These are phyloP conservation scores for Ceratocystis alfenasii DNA, from an alignment of 2,329 filamentous ascomycete genomes.

Conservation along the genomic window DNA sequence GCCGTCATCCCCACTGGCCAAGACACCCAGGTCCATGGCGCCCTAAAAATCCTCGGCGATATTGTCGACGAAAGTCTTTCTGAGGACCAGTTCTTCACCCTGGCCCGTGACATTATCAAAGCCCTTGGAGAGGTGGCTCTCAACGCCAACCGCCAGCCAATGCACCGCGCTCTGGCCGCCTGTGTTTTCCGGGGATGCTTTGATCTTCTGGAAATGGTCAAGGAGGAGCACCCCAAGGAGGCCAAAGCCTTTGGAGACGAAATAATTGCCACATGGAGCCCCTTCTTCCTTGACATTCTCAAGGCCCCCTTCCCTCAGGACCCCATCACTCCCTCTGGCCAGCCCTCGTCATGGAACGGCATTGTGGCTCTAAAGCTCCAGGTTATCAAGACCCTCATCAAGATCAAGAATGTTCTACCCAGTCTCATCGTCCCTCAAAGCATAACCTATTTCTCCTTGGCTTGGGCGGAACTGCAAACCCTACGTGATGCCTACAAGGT, in stretches of 20 bases:
- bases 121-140: conserved; percentile 72
- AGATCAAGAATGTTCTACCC: conserved; percentile 74
- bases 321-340: conserved; percentile 33
- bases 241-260: conserved; percentile 86
- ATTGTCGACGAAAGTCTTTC: conserved; percentile 87
- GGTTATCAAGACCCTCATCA: conserved; percentile 85
- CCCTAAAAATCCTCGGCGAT: conserved; percentile 75
- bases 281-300: conserved; percentile 72
- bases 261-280: conserved; percentile 70
- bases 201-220: conserved; percentile 90
- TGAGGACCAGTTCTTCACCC: conserved; percentile 87
- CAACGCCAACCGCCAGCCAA: conserved; percentile 60
- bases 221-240: conserved; percentile 78
- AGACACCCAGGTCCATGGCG: conserved; percentile 75
- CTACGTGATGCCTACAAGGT: conserved; percentile 63
- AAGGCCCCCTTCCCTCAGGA: conserved; percentile 63
- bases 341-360: conserved; percentile 64
- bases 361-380: conserved; percentile 81
- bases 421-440: conserved; percentile 72
- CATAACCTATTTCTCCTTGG: conserved; percentile 67
- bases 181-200: conserved; percentile 86
- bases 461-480: conserved; percentile 75
- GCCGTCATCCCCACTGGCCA: conserved; percentile 62
- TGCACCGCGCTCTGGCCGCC: conserved; percentile 71
- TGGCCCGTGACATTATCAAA: conserved; percentile 74